Evolutionary conservation across 805 yeast genomes (phyloP).

Genomic region (Jamesozyma lodderae): DNA sequence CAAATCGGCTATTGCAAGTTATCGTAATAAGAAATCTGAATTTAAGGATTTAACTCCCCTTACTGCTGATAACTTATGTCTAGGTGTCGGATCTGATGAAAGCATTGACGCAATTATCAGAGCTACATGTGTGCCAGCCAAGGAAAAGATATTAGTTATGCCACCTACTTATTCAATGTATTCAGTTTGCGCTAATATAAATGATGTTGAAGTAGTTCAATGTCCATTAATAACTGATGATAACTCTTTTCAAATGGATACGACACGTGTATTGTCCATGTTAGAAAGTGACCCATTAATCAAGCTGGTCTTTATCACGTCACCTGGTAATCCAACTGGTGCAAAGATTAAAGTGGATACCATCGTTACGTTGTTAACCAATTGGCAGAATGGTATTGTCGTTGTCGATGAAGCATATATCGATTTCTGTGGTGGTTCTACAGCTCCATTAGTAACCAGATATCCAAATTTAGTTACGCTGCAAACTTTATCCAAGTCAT

Average conservation of each 20-base stretch:
- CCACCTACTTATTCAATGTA: constrained; percentile 99
- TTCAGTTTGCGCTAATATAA: constrained; percentile 78
- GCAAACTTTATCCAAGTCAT: constrained; percentile 90
- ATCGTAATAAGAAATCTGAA: constrained; percentile 44
- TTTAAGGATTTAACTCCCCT: constrained; percentile 26
- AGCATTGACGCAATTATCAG: constrained; percentile 83
- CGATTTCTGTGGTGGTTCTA: constrained; percentile 74
- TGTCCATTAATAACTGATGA: constrained; percentile 57
- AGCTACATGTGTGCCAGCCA: constrained; percentile 73
- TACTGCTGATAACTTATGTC: constrained; percentile 62
- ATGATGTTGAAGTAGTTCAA: constrained; percentile 69
- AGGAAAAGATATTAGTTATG: constrained; percentile 72
- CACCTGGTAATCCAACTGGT: constrained; percentile 97
- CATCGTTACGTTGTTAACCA: constrained; percentile 40
- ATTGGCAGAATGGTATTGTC: constrained; percentile 64
- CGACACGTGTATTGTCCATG: constrained; percentile 43
- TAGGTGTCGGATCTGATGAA: constrained; percentile 98
- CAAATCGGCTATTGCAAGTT: constrained; percentile 60
- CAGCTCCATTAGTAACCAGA: constrained; percentile 69
- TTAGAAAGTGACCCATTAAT: constrained; percentile 50
- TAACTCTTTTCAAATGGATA: constrained; percentile 54
- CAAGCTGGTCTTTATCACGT: constrained; percentile 74
- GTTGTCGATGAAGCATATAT: constrained; percentile 93
- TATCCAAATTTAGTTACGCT: constrained; percentile 77
- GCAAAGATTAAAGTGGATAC: constrained; percentile 43